phyloP scores from a whole-genome alignment of 371 early-diverging fungal species.

The Mortierella sp. region DNA sequence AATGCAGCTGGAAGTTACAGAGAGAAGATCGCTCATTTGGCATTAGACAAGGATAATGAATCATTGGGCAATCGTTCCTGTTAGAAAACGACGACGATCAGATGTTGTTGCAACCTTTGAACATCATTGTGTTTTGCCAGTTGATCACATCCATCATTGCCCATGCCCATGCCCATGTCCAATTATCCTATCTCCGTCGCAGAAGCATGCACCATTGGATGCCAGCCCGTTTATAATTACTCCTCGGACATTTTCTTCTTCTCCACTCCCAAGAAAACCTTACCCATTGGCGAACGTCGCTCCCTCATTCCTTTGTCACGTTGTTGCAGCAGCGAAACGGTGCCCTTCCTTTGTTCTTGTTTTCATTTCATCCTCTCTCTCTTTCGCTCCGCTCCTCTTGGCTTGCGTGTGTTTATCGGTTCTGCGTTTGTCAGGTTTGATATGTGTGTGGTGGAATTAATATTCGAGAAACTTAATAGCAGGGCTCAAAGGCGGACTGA shows the following conservation, averaged over 20 bases:
- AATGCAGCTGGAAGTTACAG: too few relatives aligned
- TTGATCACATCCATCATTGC: background rate
- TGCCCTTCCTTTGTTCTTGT: background rate
- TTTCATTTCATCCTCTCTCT: background rate
- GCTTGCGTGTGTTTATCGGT: conserved; percentile 1
- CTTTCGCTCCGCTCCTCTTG: background rate
- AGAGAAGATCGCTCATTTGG: too few relatives aligned
- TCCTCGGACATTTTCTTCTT: background rate
- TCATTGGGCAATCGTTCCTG: too few relatives aligned
- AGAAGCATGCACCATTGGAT: background rate
- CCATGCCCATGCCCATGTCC: background rate
- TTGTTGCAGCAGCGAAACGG: background rate
- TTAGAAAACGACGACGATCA: background rate
- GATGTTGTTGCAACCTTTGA: background rate
- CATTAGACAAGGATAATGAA: too few relatives aligned
- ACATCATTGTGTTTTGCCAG: background rate
- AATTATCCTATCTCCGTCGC: background rate
- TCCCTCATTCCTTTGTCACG: background rate
- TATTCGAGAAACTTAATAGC: background rate
- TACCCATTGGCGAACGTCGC: background rate
- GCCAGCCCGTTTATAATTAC: background rate
- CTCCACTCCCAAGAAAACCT: background rate
- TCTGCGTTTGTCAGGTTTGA: conserved; percentile 1
- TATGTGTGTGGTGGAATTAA: background rate
- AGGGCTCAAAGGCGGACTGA: background rate